Evolutionary conservation across 2,329 filamentous ascomycete genomes (phyloP).

Genomic region (Boeremia lycopersici): DNA sequence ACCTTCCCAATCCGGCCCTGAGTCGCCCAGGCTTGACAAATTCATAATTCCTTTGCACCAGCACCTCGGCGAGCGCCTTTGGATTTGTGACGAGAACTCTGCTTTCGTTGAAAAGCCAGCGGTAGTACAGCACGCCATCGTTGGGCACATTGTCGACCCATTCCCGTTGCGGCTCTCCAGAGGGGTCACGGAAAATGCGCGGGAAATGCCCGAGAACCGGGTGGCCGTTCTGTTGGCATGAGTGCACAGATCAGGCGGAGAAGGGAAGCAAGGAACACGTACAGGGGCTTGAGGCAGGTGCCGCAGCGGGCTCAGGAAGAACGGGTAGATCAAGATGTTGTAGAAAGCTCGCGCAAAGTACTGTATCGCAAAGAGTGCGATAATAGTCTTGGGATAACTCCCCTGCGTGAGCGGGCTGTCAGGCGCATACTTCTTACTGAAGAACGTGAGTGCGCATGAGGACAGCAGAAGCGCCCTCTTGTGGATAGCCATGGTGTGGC

Average conservation of each 20-base stretch:
- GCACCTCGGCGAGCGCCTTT: slow-evolving; percentile 56
- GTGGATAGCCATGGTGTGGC: slow-evolving; percentile 33
- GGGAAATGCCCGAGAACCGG: slow-evolving; percentile 52
- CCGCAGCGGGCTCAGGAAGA: slow-evolving; percentile 63
- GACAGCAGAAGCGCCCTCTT: slow-evolving; percentile 37
- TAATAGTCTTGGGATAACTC: slow-evolving; percentile 48
- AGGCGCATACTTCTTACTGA: slow-evolving; percentile 43
- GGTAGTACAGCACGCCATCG: slow-evolving; percentile 61
- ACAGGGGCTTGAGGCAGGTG: slow-evolving; percentile 62
- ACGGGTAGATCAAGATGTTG: slow-evolving; percentile 61
- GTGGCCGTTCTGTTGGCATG: slow-evolving; percentile 11
- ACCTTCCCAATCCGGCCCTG: slow-evolving; percentile 62
- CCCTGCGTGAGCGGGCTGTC: slow-evolving; percentile 33
- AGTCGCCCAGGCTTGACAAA: slow-evolving; percentile 56
- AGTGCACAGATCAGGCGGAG: neutral
- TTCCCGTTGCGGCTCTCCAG: slow-evolving; percentile 52
- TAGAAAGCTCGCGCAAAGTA: slow-evolving; percentile 48
- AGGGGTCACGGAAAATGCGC: slow-evolving; percentile 50
- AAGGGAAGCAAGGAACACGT: slow-evolving; percentile 20
- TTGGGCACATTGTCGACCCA: slow-evolving; percentile 62
- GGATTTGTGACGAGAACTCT: slow-evolving; percentile 54
- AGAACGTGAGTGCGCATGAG: slow-evolving; percentile 33
- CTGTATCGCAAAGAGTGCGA: slow-evolving; percentile 49
- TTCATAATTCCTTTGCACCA: slow-evolving; percentile 58
- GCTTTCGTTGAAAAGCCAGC: slow-evolving; percentile 54